Percentiles rank a stretch among this genome's conserved stretches.
These are phyloP conservation scores for Fusarium sp. DNA, from an alignment of 2,329 filamentous ascomycete genomes.

Conservation along the genomic window DNA sequence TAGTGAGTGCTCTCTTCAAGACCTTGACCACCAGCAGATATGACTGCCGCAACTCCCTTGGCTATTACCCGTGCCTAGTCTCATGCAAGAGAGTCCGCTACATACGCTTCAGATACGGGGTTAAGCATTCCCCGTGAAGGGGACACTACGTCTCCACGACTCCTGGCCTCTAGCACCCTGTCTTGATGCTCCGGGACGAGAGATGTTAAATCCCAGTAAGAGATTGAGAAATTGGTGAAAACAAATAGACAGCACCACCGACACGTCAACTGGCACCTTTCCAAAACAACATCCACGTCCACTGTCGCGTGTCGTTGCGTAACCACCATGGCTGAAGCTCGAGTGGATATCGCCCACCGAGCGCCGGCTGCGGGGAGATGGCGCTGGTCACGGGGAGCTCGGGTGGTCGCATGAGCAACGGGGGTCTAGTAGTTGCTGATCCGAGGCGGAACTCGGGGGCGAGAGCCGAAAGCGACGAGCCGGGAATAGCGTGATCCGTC, in stretches of 20 bases:
- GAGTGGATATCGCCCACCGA: not conserved
- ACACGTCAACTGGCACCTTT: not conserved
- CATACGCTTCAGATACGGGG: slow-evolving; percentile 44
- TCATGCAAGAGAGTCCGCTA: slow-evolving; percentile 49
- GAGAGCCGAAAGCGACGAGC: slow-evolving; percentile 23
- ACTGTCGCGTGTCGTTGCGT: not conserved
- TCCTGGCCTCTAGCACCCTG: no score
- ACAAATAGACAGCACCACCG: not conserved
- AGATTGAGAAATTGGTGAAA: not conserved
- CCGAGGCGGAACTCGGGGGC: slow-evolving; percentile 32
- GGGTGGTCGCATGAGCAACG: slow-evolving; percentile 12
- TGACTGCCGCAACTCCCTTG: slow-evolving; percentile 49
- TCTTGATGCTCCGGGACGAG: not conserved
- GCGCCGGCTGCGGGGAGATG: not conserved
- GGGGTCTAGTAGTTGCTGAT: slow-evolving; percentile 1
- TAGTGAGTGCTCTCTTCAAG: no score
- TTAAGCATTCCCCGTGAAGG: not conserved
- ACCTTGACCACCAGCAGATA: slow-evolving; percentile 47
- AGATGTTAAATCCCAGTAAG: no score
- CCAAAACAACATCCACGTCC: not conserved
- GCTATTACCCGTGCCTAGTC: not conserved
- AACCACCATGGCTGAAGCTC: not conserved
- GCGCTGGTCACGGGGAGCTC: slow-evolving; percentile 37
- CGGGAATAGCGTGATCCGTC: slow-evolving; percentile 10
- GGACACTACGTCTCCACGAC: not conserved